Evolutionary conservation across 2,329 filamentous ascomycete genomes (phyloP).

Genomic region (Colletotrichum musae): DNA sequence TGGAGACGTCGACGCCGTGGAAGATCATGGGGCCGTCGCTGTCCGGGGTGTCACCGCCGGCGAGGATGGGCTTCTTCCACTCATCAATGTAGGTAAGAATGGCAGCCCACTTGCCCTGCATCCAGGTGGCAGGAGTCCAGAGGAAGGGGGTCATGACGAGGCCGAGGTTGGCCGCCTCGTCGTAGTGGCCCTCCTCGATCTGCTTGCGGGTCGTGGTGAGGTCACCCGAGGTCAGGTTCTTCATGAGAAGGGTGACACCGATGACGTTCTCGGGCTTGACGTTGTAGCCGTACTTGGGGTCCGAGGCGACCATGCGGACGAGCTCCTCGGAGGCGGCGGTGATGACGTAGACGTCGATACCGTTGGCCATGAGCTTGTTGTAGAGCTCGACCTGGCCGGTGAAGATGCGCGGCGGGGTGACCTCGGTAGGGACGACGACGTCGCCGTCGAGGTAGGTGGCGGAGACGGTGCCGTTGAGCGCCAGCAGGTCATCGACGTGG

Average conservation of each 20-base stretch:
- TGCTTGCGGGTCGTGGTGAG: slow-evolving; percentile 57
- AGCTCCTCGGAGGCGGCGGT: slow-evolving; percentile 59
- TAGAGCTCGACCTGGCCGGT: slow-evolving; percentile 59
- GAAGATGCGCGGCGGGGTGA: slow-evolving; percentile 55
- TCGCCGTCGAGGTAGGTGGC: slow-evolving; percentile 55
- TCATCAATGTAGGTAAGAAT: slow-evolving; percentile 59
- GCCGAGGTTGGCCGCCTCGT: slow-evolving; percentile 54
- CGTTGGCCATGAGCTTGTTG: slow-evolving; percentile 58
- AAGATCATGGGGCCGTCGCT: slow-evolving; percentile 62
- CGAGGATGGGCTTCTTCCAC: slow-evolving; percentile 59
- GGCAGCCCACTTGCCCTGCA: slow-evolving; percentile 59
- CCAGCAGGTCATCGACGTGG: slow-evolving; percentile 63
- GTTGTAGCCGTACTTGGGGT: slow-evolving; percentile 62
- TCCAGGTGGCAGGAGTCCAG: slow-evolving; percentile 61
- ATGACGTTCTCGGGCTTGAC: slow-evolving; percentile 60
- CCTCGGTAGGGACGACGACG: slow-evolving; percentile 45
- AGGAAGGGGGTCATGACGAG: slow-evolving; percentile 57
- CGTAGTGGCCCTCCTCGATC: slow-evolving; percentile 54
- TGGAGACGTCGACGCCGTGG: slow-evolving; percentile 58
- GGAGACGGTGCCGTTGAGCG: slow-evolving; percentile 54
- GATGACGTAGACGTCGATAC: slow-evolving; percentile 60
- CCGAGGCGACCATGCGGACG: slow-evolving; percentile 61
- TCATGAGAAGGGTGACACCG: slow-evolving; percentile 57
- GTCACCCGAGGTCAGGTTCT: slow-evolving; percentile 46
- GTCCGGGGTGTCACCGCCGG: slow-evolving; percentile 58